These are phyloP conservation scores for Colletotrichum destructivum DNA, from an alignment of 2,329 filamentous ascomycete species.

Conservation along the genomic window DNA sequence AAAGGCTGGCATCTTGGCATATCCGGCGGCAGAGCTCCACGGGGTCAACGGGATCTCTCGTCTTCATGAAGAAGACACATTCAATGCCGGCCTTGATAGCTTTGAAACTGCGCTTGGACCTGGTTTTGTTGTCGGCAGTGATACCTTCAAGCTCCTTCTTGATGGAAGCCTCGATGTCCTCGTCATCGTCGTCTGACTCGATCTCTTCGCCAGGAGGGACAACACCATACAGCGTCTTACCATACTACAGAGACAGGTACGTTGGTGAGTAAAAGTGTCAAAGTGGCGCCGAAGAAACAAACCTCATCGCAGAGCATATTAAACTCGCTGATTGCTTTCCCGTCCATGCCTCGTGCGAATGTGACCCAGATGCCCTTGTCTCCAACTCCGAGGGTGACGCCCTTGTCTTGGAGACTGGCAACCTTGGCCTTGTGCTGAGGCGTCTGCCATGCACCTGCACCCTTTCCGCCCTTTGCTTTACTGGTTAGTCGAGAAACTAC, in stretches of 20 bases:
- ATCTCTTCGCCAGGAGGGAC: conserved; percentile 53
- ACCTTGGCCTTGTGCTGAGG: conserved; percentile 69
- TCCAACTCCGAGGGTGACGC: conserved; percentile 72
- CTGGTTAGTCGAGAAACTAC: neutral
- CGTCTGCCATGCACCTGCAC: conserved; percentile 73
- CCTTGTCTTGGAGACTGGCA: conserved; percentile 57
- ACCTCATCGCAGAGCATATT: conserved; percentile 77
- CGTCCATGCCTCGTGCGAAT: conserved; percentile 80
- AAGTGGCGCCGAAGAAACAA: conserved; percentile 45
- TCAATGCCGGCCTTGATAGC: conserved; percentile 71
- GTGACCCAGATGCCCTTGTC: conserved; percentile 85
- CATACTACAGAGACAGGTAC: conserved; percentile 68
- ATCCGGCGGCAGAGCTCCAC: conserved; percentile 68
- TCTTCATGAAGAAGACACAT: conserved; percentile 75
- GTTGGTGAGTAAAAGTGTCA: neutral
- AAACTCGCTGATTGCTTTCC: conserved; percentile 78
- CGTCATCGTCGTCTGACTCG: conserved; percentile 58
- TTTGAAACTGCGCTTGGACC: conserved; percentile 65
- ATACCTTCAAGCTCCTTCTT: conserved; percentile 79
- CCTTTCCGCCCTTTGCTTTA: conserved; percentile 43
- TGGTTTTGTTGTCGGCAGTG: conserved; percentile 55
- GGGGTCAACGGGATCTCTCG: conserved; percentile 68
- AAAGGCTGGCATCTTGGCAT: conserved; percentile 67
- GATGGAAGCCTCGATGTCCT: conserved; percentile 83
- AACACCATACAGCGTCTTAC: conserved; percentile 72